phyloP scores from a whole-genome alignment of 805 yeast genomes.

The Myxozyma neotropica region DNA sequence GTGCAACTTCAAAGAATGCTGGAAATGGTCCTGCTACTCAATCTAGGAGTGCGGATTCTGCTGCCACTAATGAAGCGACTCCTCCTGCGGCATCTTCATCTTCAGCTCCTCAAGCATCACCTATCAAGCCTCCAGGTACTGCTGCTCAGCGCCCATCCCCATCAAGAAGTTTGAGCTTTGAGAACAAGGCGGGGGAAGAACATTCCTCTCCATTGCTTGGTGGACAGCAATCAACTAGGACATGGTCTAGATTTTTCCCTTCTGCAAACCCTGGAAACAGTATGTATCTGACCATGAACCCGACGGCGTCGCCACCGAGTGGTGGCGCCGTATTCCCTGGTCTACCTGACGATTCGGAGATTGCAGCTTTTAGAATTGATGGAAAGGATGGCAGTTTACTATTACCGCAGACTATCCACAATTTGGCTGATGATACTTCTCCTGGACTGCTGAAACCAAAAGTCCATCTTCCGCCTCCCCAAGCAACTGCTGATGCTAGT shows the following conservation, averaged over 20 bases:
- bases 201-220: constrained; percentile 1
- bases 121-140: constrained; percentile 8
- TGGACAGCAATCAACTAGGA: constrained; percentile 10
- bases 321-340: constrained; percentile 3
- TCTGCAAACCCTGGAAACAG: not conserved
- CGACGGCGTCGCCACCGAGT: constrained; percentile 12
- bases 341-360: not conserved
- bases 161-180: constrained; percentile 1
- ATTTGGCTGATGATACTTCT: constrained; percentile 27
- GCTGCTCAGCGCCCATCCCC: constrained; percentile 19
- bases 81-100: not conserved
- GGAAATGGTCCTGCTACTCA: not conserved
- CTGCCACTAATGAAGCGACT: not conserved
- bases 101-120: constrained; percentile 19
- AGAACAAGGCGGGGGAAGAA: not conserved
- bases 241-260: constrained; percentile 30
- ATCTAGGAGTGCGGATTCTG: not conserved
- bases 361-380: constrained; percentile 6
- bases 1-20: not conserved
- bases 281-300: not conserved
- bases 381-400: constrained; percentile 8
- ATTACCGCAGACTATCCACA: constrained; percentile 26
- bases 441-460: constrained; percentile 16
- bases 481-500: constrained; percentile 13
- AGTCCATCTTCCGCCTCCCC: constrained; percentile 28